Evolutionary conservation across 2,329 filamentous ascomycete genomes (phyloP).

Genomic region (Aspergillus uvarum): DNA sequence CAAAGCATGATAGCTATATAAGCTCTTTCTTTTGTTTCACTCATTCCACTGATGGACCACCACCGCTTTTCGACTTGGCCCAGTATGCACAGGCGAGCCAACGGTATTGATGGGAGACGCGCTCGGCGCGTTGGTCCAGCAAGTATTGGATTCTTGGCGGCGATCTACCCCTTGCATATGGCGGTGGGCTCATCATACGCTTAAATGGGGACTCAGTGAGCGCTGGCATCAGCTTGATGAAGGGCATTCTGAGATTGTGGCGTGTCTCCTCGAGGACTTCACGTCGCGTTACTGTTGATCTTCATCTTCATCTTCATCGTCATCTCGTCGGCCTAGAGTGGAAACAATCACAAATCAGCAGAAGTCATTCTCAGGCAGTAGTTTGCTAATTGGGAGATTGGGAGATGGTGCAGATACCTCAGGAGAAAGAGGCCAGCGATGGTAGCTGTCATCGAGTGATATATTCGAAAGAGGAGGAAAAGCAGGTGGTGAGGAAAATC

Average conservation of each 20-base stretch:
- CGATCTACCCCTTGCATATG: not conserved
- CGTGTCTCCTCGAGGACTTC: too few species aligned
- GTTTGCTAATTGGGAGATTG: not conserved
- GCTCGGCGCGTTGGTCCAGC: not conserved
- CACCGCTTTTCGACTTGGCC: too few species aligned
- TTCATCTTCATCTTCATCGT: too few species aligned
- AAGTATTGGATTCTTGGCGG: not conserved
- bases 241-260: not conserved
- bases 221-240: not conserved
- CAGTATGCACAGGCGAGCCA: too few species aligned
- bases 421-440: not conserved
- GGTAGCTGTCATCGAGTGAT: too few species aligned
- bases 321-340: too few species aligned
- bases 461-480: conserved; percentile 25
- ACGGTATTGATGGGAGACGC: not conserved
- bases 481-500: conserved; percentile 22
- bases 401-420: not conserved
- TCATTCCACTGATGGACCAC: not conserved
- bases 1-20: not conserved
- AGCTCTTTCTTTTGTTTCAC: not conserved
- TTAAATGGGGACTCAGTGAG: not conserved
- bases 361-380: not conserved
- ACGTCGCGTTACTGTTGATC: too few species aligned
- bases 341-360: not conserved
- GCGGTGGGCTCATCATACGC: not conserved